These are phyloP conservation scores for Rhizopogon sp. DNA, from an alignment of 768 basidiomycete genomes.

Conservation along the genomic window DNA sequence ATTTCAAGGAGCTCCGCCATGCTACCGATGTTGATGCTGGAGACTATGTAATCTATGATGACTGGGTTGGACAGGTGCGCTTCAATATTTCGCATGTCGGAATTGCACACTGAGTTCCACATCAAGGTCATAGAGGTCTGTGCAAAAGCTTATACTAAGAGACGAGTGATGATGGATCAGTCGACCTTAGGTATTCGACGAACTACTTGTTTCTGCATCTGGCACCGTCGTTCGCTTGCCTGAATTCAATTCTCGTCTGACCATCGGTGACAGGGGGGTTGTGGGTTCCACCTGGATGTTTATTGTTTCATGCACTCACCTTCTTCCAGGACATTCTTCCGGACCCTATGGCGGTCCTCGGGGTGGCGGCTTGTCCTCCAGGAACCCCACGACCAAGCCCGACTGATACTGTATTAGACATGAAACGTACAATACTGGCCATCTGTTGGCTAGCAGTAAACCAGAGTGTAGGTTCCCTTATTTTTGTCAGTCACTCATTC, in stretches of 20 bases:
- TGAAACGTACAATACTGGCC: conserved; percentile 74
- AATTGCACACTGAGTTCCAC: not conserved
- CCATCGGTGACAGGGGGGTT: conserved; percentile 70
- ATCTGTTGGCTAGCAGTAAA: conserved; percentile 86
- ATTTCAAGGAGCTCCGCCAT: conserved; percentile 50
- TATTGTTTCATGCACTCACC: conserved; percentile 1
- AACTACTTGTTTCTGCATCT: conserved; percentile 69
- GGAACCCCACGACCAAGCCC: conserved; percentile 37
- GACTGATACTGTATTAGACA: conserved; percentile 62
- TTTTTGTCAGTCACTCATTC: conserved; percentile 2
- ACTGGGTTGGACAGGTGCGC: conserved; percentile 88
- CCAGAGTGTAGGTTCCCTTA: conserved; percentile 55
- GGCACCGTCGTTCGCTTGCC: conserved; percentile 66
- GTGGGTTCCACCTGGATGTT: conserved; percentile 36
- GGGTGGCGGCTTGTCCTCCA: conserved; percentile 41
- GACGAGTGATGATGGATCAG: conserved; percentile 5
- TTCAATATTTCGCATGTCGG: conserved; percentile 3
- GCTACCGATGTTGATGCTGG: conserved; percentile 63
- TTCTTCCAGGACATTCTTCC: conserved; percentile 60
- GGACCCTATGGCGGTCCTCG: conserved; percentile 40
- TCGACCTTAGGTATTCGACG: conserved; percentile 67
- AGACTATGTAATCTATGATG: conserved; percentile 76
- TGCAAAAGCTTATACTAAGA: not conserved
- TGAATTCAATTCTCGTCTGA: conserved; percentile 71
- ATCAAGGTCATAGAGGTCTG: conserved; percentile 72